A percentile compares a stretch with the other conserved stretches of the same genome.
Conservation (phyloP, 345 rosid genomes). For the Pistacia vera region DNA sequence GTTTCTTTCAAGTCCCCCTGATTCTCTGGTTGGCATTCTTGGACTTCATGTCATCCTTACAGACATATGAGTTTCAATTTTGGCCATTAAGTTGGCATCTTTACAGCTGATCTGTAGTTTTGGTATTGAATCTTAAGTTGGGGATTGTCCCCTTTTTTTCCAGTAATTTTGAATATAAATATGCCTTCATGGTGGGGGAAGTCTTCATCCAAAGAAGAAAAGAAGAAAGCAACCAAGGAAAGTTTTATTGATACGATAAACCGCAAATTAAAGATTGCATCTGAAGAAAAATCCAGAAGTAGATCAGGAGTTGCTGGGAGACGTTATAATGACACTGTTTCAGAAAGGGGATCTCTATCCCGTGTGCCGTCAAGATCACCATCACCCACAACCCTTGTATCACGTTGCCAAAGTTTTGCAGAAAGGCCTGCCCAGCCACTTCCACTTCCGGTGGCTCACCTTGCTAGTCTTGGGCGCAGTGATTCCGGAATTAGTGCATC, state of each 20-base stretch:
- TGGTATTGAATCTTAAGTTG: slow-evolving; percentile 20
- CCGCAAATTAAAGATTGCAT: slow-evolving; percentile 55
- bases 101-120: slow-evolving; percentile 22
- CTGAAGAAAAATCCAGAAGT: slow-evolving; percentile 52
- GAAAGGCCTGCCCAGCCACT: slow-evolving; percentile 86
- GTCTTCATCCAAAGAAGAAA: slow-evolving; percentile 68
- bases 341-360: slow-evolving; percentile 69
- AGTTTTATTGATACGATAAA: slow-evolving; percentile 67
- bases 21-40: slow-evolving; percentile 13
- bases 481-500: slow-evolving; percentile 54
- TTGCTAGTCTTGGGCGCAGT: slow-evolving; percentile 37
- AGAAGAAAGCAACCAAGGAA: slow-evolving; percentile 76
- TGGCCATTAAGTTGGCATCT: slow-evolving; percentile 28
- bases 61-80: slow-evolving; percentile 12
- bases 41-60: slow-evolving; percentile 33
- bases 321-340: slow-evolving; percentile 48
- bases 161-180: slow-evolving; percentile 16
- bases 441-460: slow-evolving; percentile 66
- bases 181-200: slow-evolving; percentile 83
- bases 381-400: slow-evolving; percentile 69
- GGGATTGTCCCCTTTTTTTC: slow-evolving; percentile 14
- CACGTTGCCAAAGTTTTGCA: slow-evolving; percentile 83
- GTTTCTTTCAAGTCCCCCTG: background rate
- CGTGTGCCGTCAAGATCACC: slow-evolving; percentile 70
- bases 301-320: slow-evolving; percentile 55